Evolutionary conservation across 2,329 filamentous ascomycete species (phyloP).

Genomic region (Neonectria hederae): DNA sequence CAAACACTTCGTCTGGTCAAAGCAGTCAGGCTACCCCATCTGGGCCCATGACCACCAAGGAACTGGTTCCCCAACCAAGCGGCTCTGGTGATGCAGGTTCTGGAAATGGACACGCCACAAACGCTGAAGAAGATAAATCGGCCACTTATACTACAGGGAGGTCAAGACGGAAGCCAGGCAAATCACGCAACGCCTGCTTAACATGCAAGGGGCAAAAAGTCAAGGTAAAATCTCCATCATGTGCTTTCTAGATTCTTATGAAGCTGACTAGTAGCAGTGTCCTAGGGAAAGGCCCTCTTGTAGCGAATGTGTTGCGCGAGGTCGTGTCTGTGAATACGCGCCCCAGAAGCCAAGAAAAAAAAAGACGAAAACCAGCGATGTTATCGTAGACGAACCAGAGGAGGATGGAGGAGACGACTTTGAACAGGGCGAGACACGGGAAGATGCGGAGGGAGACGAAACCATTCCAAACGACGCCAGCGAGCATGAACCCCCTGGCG

Average conservation of each 20-base stretch:
- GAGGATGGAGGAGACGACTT: slow-evolving; percentile 27
- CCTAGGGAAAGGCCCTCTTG: slow-evolving; percentile 53
- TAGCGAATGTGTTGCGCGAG: slow-evolving; percentile 47
- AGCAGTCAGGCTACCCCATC: slow-evolving; percentile 35
- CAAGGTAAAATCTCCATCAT: slow-evolving; percentile 47
- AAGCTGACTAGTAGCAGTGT: slow-evolving; percentile 45
- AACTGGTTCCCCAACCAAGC: slow-evolving; percentile 42
- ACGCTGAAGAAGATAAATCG: slow-evolving; percentile 6
- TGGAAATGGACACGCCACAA: slow-evolving; percentile 17
- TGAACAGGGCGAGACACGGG: slow-evolving; percentile 29
- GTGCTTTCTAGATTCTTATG: neutral
- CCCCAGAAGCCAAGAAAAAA: slow-evolving; percentile 42
- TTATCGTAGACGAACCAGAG: slow-evolving; percentile 27
- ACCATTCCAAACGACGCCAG: neutral
- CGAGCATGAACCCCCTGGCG: neutral
- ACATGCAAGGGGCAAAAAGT: slow-evolving; percentile 49
- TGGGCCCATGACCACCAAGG: slow-evolving; percentile 45
- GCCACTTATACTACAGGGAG: slow-evolving; percentile 16
- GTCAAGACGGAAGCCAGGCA: slow-evolving; percentile 37
- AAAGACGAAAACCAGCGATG: slow-evolving; percentile 34
- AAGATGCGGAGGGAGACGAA: slow-evolving; percentile 12
- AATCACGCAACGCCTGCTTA: slow-evolving; percentile 50
- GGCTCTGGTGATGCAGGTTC: slow-evolving; percentile 24
- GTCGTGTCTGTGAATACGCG: slow-evolving; percentile 52
- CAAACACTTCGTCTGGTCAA: slow-evolving; percentile 37